These are phyloP conservation scores for Kwoniella sp. DNA, from an alignment of 768 basidiomycete species.

Conservation along the genomic window DNA sequence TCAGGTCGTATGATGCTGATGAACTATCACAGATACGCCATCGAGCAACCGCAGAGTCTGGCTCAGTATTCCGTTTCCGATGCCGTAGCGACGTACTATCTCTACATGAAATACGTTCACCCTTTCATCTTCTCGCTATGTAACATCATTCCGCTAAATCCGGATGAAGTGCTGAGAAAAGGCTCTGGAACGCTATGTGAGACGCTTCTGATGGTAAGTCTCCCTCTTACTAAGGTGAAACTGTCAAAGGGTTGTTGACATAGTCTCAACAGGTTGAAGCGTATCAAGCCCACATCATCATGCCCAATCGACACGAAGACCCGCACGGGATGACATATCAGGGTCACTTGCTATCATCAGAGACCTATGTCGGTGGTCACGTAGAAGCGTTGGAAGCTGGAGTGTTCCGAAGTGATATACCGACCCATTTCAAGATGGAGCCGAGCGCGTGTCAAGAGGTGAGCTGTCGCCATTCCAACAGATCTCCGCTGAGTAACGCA, in stretches of 20 bases:
- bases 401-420: slow-evolving; percentile 94
- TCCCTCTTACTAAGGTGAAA: not conserved
- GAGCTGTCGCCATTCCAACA: no score
- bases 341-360: slow-evolving; percentile 92
- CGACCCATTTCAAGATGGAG: slow-evolving; percentile 90
- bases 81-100: slow-evolving; percentile 98
- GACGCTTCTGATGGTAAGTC: slow-evolving; percentile 88
- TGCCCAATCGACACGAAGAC: slow-evolving; percentile 97
- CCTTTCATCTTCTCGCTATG: slow-evolving; percentile 99
- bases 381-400: slow-evolving; percentile 98
- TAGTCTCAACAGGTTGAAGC: slow-evolving; percentile 90
- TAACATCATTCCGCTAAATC: slow-evolving; percentile 95
- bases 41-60: slow-evolving; percentile 89
- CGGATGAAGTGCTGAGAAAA: slow-evolving; percentile 94
- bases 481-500: no score
- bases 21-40: slow-evolving; percentile 89
- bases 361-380: slow-evolving; percentile 98
- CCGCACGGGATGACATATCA: slow-evolving; percentile 88
- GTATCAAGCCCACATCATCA: slow-evolving; percentile 84
- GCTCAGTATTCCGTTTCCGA: slow-evolving; percentile 99
- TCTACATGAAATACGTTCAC: slow-evolving; percentile 99
- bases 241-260: not conserved
- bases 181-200: slow-evolving; percentile 97
- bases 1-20: no score
- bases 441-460: slow-evolving; percentile 84